Conservation (phyloP, 129 eudicot genomes). For the Rutidosis leptorrhynchoides region DNA sequence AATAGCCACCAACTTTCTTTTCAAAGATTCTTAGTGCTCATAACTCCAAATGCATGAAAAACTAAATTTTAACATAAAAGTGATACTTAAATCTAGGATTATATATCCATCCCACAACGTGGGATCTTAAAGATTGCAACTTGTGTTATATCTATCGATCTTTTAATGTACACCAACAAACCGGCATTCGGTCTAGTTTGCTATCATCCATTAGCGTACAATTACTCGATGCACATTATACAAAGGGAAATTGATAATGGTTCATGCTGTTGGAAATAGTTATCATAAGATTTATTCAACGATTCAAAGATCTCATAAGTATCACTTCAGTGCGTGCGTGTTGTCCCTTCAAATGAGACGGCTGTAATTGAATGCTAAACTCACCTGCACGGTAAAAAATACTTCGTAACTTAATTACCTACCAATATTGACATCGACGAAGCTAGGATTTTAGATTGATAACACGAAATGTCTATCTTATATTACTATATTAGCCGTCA, state of each 20-base stretch:
- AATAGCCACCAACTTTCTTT: background rate
- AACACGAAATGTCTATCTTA: too few species aligned
- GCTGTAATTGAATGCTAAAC: background rate
- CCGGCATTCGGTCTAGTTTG: background rate
- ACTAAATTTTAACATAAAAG: background rate
- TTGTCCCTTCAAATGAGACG: background rate
- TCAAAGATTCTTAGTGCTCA: background rate
- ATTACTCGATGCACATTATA: conserved; percentile 5
- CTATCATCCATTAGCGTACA: conserved; percentile 17
- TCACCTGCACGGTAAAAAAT: background rate
- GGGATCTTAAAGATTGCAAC: conserved; percentile 31
- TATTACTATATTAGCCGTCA: too few species aligned
- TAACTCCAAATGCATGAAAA: background rate
- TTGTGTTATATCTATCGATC: conserved; percentile 1
- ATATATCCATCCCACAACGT: conserved; percentile 34
- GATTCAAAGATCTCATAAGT: conserved; percentile 2
- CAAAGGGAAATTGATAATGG: conserved; percentile 16
- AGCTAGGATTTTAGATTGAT: too few species aligned
- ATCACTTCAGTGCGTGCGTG: conserved; percentile 3
- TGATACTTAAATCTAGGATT: conserved; percentile 6
- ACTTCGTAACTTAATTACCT: too few species aligned
- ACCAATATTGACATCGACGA: too few species aligned
- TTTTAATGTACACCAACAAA: conserved; percentile 26
- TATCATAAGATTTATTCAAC: conserved; percentile 14
- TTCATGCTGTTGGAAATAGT: conserved; percentile 18